Conservation (phyloP, 129 eudicot genomes). For the Escallonia herrerae region DNA sequence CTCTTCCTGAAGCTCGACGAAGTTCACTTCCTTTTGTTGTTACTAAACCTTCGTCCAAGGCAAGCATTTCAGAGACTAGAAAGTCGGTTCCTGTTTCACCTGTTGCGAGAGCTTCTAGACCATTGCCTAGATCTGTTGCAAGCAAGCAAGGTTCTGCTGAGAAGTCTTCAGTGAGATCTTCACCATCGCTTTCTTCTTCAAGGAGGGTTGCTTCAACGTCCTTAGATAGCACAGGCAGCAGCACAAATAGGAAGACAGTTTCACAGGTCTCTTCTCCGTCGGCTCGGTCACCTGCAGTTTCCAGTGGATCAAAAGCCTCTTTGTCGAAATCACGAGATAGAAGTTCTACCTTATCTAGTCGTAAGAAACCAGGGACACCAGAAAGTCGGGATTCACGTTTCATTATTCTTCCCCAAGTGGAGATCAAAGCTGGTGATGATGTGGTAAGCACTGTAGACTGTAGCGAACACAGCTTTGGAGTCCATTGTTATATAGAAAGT, state of each 20-base stretch:
- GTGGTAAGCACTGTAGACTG: constrained; percentile 44
- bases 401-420: constrained; percentile 92
- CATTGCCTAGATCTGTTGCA: constrained; percentile 32
- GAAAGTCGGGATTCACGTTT: constrained; percentile 73
- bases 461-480: too few relatives aligned
- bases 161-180: constrained; percentile 31
- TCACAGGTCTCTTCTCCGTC: constrained; percentile 50
- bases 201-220: constrained; percentile 53
- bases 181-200: constrained; percentile 48
- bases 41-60: constrained; percentile 29
- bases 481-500: too few relatives aligned
- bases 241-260: constrained; percentile 18
- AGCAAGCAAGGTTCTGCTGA: constrained; percentile 31
- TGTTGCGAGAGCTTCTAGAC: constrained; percentile 42
- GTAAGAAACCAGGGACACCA: constrained; percentile 51
- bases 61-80: constrained; percentile 36
- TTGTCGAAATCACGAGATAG: constrained; percentile 51
- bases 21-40: constrained; percentile 41
- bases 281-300: constrained; percentile 47
- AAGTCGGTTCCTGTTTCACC: constrained; percentile 50
- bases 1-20: constrained; percentile 66
- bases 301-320: constrained; percentile 52
- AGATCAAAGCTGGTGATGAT: constrained; percentile 88
- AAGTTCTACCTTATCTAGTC: constrained; percentile 52
- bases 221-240: constrained; percentile 58